phyloP scores from a whole-genome alignment of 306 rosid species.

The Rosa chinensis region DNA sequence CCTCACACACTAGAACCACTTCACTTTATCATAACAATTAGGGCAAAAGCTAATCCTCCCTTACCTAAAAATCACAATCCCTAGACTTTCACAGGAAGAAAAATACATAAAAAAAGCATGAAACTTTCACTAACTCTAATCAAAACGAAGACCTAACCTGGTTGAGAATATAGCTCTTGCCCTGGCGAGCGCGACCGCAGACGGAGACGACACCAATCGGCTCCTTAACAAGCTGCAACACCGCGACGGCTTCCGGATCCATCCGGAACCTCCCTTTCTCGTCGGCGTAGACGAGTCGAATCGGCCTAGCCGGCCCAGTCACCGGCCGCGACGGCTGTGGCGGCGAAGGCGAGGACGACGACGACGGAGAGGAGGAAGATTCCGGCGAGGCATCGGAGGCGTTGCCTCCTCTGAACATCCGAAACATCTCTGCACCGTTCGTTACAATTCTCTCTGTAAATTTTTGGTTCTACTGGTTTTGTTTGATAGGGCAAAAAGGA shows the following conservation, averaged over 20 bases:
- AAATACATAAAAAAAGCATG: background rate
- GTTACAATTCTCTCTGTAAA: background rate
- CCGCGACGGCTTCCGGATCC: constrained; percentile 96
- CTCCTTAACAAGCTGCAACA: constrained; percentile 84
- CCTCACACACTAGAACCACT: background rate
- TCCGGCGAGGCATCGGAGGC: constrained; percentile 50
- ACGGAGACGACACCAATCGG: constrained; percentile 93
- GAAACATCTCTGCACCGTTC: constrained; percentile 35
- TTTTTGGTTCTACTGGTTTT: constrained; percentile 5
- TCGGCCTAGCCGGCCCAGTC: constrained; percentile 83
- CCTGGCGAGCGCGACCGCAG: constrained; percentile 96
- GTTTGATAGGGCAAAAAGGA: background rate
- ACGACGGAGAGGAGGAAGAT: constrained; percentile 23
- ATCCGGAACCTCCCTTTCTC: constrained; percentile 86
- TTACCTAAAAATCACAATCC: constrained; percentile 24
- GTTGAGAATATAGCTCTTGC: constrained; percentile 83
- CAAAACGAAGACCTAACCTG: constrained; percentile 47
- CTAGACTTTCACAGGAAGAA: constrained; percentile 9
- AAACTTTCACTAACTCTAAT: background rate
- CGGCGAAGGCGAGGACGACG: constrained; percentile 35
- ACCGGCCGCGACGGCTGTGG: constrained; percentile 41
- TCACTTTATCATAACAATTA: background rate
- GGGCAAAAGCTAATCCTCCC: background rate
- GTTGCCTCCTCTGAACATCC: constrained; percentile 42
- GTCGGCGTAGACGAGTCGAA: constrained; percentile 79